Conservation (phyloP, 2,329 filamentous ascomycete genomes). For the Verticillium nubilum region DNA sequence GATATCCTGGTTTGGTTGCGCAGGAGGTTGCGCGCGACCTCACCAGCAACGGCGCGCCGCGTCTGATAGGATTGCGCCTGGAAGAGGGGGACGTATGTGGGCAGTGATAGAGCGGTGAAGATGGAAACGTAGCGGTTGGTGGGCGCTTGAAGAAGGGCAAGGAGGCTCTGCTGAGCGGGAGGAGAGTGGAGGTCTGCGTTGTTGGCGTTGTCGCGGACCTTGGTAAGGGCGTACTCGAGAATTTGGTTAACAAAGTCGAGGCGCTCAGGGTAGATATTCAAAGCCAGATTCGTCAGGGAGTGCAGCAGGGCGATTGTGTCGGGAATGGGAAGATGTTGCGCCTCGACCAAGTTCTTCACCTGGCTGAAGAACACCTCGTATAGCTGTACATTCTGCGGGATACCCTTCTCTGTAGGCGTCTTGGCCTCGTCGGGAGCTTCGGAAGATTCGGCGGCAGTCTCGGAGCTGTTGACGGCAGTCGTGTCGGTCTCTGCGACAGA, state of each 20-base stretch:
- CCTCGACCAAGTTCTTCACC: conserved; percentile 88
- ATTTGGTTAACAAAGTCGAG: conserved; percentile 96
- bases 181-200: conserved; percentile 92
- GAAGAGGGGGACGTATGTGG: conserved; percentile 84
- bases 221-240: conserved; percentile 78
- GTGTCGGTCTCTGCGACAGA: conserved; percentile 41
- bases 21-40: conserved; percentile 78
- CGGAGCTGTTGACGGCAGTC: conserved; percentile 42
- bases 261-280: conserved; percentile 91
- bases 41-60: conserved; percentile 81
- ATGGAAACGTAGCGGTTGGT: conserved; percentile 86
- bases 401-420: conserved; percentile 38
- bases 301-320: conserved; percentile 91
- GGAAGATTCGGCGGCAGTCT: conserved; percentile 16
- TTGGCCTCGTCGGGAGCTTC: conserved; percentile 10
- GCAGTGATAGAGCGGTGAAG: conserved; percentile 91
- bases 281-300: conserved; percentile 86
- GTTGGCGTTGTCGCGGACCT: conserved; percentile 84
- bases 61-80: conserved; percentile 92
- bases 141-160: conserved; percentile 85
- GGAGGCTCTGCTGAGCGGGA: conserved; percentile 79
- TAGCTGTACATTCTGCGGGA: conserved; percentile 75
- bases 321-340: conserved; percentile 84
- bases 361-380: conserved; percentile 98
- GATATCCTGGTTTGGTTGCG: conserved; percentile 76